Base-by-base conservation (phyloP, 179 eudicot species). In the Corrigiola litoralis region DNA sequence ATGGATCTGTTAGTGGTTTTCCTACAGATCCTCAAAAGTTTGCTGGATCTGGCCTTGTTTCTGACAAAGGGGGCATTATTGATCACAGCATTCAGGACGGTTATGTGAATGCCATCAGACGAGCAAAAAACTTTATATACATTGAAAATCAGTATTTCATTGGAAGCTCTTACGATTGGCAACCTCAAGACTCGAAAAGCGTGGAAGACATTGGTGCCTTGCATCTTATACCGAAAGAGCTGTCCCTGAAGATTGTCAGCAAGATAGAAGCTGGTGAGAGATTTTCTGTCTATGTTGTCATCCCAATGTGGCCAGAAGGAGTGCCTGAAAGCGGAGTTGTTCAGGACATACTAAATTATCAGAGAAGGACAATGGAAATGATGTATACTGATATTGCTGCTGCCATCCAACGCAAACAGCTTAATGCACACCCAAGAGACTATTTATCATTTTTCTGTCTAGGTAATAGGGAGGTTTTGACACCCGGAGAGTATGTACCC, bases 301-400 rank as follows among this genome's bases (percentile, higher is more conserved):
- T 85, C 21, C 90, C 90, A 20, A 85, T 85, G 90, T 85, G 90
- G 90, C 90, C 90, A 3, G 90, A 85, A 66, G 90, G 87, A 11
- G 68, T 63, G 29, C 90, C 90, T 0, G 84, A 83, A 63, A 81
- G 85, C 49, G 71, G 31, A 18, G 52, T 80, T 0, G 84, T 83
- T 6, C 90, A 85, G 71, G 90, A 81, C 1, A 86, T 86, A 62
- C 52, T 86, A 10, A 79, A 83, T 67, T 83, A 85, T 84, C 91
- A 86, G 53, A 71, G 79, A 58, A 69, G 81, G 59, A 85, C 87
- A 37, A 83, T 85, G 82, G 80, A 81, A 52, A 83, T 85, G 86
- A 86, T 86, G 88, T 83, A 83, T 16, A 45, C 45, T 11, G 91
- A 86, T 36, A 86, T 86, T 38, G 72, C 76, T 20, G 12, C 25